Evolutionary conservation across 768 basidiomycete species (phyloP).

Genomic region (Tylopilus sp.): DNA sequence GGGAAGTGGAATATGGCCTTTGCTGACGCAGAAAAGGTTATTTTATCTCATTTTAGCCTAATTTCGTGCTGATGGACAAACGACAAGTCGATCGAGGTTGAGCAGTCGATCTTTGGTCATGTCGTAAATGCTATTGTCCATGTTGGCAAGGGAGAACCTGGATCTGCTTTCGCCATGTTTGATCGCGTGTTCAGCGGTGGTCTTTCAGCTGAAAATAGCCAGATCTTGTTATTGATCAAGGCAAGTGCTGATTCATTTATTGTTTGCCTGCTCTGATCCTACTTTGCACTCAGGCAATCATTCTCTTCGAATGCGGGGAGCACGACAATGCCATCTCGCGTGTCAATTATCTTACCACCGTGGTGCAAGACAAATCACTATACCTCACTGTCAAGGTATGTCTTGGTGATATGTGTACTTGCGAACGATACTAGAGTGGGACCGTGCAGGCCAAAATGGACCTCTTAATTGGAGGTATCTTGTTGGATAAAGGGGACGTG

Average conservation of each 20-base stretch:
- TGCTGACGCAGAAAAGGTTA: slow-evolving; percentile 6
- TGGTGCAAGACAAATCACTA: not conserved
- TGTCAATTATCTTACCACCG: not conserved
- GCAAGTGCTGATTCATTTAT: not conserved
- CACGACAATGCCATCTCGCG: slow-evolving; percentile 1
- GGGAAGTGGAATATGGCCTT: not conserved
- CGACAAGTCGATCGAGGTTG: slow-evolving; percentile 1
- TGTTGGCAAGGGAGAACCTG: not conserved
- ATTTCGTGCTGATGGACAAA: not conserved
- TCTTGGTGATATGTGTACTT: not conserved
- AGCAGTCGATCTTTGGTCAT: slow-evolving; percentile 6
- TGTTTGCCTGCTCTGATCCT: not conserved
- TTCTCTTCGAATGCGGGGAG: not conserved
- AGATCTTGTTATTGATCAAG: slow-evolving; percentile 9
- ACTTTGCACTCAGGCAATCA: not conserved
- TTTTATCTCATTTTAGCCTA: fast-evolving
- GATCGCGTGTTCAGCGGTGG: slow-evolving; percentile 5
- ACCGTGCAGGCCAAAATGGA: not conserved
- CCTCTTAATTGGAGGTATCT: not conserved
- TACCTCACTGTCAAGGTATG: not conserved
- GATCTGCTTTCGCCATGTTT: not conserved
- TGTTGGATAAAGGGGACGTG: no score
- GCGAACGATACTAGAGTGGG: no score
- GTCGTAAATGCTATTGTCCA: slow-evolving; percentile 1
- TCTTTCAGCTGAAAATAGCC: not conserved